Percentiles rank a stretch among this genome's conserved stretches.
phyloP scores from a whole-genome alignment of 805 yeast genomes.

The Kazachstania martiniae region DNA sequence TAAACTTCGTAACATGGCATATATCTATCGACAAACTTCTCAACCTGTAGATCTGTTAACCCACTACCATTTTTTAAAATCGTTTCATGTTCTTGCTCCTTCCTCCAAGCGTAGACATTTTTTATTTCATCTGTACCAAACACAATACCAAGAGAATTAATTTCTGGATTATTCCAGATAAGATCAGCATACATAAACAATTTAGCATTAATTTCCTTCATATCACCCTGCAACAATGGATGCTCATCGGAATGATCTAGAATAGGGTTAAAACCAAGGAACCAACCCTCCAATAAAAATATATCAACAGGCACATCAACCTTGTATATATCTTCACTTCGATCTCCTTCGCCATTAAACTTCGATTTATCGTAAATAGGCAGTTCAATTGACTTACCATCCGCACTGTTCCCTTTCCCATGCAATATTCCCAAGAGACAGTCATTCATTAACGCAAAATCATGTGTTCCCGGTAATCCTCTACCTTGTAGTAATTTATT shows the following conservation, averaged over 20 bases:
- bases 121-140: slow-evolving; percentile 48
- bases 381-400: slow-evolving; percentile 25
- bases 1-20: slow-evolving; percentile 78
- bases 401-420: slow-evolving; percentile 17
- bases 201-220: slow-evolving; percentile 38
- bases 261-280: slow-evolving; percentile 57
- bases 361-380: slow-evolving; percentile 77
- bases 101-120: slow-evolving; percentile 70
- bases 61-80: slow-evolving; percentile 45
- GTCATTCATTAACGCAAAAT: slow-evolving; percentile 30
- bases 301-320: slow-evolving; percentile 41
- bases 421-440: slow-evolving; percentile 26
- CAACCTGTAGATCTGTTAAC: slow-evolving; percentile 68
- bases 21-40: slow-evolving; percentile 63
- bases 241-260: slow-evolving; percentile 16
- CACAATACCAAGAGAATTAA: slow-evolving; percentile 47
- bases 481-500: slow-evolving; percentile 62
- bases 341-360: slow-evolving; percentile 68
- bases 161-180: slow-evolving; percentile 38
- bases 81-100: slow-evolving; percentile 38
- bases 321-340: slow-evolving; percentile 30
- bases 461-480: slow-evolving; percentile 94
- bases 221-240: slow-evolving; percentile 18
- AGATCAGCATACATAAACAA: slow-evolving; percentile 39
- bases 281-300: slow-evolving; percentile 89